These are phyloP conservation scores for Naganishia sp. DNA, from an alignment of 1,284 basidiomycete species.

Conservation along the genomic window DNA sequence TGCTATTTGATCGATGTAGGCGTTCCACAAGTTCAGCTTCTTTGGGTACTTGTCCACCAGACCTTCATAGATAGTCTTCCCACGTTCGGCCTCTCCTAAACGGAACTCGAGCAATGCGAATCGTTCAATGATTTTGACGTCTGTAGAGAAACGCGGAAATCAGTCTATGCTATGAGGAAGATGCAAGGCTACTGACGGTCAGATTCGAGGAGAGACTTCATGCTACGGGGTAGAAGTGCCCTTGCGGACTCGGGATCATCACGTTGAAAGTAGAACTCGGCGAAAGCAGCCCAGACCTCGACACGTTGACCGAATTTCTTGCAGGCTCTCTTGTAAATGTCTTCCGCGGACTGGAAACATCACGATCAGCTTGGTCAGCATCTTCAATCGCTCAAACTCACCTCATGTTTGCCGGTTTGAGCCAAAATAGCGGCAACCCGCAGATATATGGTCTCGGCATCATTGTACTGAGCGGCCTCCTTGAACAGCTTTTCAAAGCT, in stretches of 20 bases:
- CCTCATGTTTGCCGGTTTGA: constrained; percentile 76
- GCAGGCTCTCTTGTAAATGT: constrained; percentile 75
- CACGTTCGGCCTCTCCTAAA: constrained; percentile 88
- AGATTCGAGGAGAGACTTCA: constrained; percentile 90
- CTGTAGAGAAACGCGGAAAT: constrained; percentile 54
- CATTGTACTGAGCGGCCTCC: constrained; percentile 86
- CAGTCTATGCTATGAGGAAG: constrained; percentile 2
- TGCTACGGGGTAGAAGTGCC: constrained; percentile 78
- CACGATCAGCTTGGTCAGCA: background rate
- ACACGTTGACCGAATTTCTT: constrained; percentile 92
- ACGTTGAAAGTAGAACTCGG: constrained; percentile 70
- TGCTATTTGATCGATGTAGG: constrained; percentile 96
- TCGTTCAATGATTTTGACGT: constrained; percentile 89
- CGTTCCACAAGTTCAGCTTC: constrained; percentile 90
- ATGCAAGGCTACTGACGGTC: constrained; percentile 68
- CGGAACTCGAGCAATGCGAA: constrained; percentile 97
- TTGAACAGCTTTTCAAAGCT: constrained; percentile 77
- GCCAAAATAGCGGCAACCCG: constrained; percentile 82
- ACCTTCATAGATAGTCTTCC: constrained; percentile 94
- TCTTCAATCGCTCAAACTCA: constrained; percentile 49
- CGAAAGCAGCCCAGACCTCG: constrained; percentile 88
- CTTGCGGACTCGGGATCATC: constrained; percentile 77
- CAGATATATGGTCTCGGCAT: constrained; percentile 85
- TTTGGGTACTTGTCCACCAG: constrained; percentile 92
- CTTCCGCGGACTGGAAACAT: constrained; percentile 71